Percentiles rank a stretch among this genome's conserved stretches.
Conservation (phyloP, 192 early-diverging fungal genomes). For the Backusella liffmaniae region DNA sequence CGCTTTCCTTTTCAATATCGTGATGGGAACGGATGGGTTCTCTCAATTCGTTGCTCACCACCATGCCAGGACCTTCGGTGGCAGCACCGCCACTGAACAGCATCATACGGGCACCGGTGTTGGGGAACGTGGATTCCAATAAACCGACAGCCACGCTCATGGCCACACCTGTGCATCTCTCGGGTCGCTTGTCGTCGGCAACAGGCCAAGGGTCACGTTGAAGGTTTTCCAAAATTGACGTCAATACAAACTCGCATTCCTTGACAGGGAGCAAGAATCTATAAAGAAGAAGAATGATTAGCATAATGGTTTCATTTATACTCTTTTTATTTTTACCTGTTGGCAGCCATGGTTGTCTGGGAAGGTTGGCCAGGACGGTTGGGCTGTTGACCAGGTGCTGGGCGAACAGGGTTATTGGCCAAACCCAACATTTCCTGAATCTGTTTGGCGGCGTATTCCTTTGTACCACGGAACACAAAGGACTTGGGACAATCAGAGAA, state of each 20-base stretch:
- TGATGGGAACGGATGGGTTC: constrained; percentile 96
- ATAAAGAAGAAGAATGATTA: not conserved
- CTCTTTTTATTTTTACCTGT: constrained; percentile 40
- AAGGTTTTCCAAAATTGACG: constrained; percentile 92
- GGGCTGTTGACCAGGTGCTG: constrained; percentile 1
- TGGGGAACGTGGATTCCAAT: constrained; percentile 90
- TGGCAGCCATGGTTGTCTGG: constrained; percentile 41
- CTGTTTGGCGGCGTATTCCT: constrained; percentile 94
- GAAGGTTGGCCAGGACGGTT: constrained; percentile 47
- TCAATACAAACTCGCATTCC: constrained; percentile 96
- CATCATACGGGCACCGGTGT: constrained; percentile 90
- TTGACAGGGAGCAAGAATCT: constrained; percentile 90
- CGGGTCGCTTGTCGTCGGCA: constrained; percentile 81
- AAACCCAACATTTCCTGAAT: constrained; percentile 98
- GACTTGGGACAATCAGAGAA: constrained; percentile 96
- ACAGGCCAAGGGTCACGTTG: constrained; percentile 98
- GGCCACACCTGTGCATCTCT: constrained; percentile 94
- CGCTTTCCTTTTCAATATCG: constrained; percentile 96
- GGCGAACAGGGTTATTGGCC: constrained; percentile 40
- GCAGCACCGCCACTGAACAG: constrained; percentile 90
- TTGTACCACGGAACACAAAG: constrained; percentile 97
- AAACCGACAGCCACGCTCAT: constrained; percentile 89
- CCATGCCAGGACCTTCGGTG: constrained; percentile 96
- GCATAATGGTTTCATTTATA: not conserved
- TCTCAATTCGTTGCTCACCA: constrained; percentile 87